Conservation (phyloP, 164 flowering plant genomes). For the Magnolia officinalis region DNA sequence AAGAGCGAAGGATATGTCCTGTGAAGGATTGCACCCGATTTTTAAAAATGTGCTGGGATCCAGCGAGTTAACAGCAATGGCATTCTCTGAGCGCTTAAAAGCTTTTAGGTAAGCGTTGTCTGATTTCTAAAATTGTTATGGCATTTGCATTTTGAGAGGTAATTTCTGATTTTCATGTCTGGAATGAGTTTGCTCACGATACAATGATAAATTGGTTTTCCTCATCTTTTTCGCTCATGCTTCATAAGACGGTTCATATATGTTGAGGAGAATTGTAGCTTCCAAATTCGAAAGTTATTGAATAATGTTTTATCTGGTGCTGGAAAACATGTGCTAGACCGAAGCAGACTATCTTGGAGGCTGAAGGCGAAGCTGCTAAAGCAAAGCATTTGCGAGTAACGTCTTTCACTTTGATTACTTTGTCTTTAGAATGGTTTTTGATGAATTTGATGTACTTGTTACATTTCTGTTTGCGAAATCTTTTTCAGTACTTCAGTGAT, state of each 20-base stretch:
- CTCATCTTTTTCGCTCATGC: background rate
- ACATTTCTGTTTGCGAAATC: background rate
- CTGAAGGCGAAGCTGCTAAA: slow-evolving; percentile 88
- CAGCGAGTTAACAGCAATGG: slow-evolving; percentile 72
- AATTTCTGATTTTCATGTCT: background rate
- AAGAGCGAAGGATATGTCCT: slow-evolving; percentile 69
- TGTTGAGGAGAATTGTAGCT: background rate
- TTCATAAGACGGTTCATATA: background rate
- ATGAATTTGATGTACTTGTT: background rate
- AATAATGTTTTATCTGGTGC: background rate
- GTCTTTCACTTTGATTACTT: slow-evolving; percentile 8
- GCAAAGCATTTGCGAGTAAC: slow-evolving; percentile 60
- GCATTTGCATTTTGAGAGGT: background rate
- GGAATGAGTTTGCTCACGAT: background rate
- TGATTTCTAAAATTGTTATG: background rate
- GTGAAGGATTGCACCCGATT: slow-evolving; percentile 85
- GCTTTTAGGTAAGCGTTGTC: slow-evolving; percentile 53
- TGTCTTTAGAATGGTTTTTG: background rate
- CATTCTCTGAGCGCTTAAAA: slow-evolving; percentile 84
- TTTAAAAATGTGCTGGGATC: slow-evolving; percentile 57
- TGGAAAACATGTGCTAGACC: slow-evolving; percentile 45
- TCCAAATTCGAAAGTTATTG: background rate
- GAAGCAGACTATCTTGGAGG: slow-evolving; percentile 91
- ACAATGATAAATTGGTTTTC: background rate
- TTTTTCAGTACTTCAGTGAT: background rate